Percentiles rank a stretch among this genome's conserved stretches.
Conservation (phyloP, 2,329 filamentous ascomycete species). For the Penicillium verrucosum region DNA sequence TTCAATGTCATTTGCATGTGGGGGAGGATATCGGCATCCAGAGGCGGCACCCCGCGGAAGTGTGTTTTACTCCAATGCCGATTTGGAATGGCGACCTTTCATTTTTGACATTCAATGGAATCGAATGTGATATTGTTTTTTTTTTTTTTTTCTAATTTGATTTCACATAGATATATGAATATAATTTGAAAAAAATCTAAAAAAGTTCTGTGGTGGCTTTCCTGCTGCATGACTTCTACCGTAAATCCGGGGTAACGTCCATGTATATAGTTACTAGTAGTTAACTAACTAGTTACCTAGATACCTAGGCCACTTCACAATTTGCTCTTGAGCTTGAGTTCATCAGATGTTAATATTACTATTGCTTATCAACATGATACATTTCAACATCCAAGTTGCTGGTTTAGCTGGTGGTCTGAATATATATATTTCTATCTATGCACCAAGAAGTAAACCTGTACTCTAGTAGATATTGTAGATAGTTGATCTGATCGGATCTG, state of each 20-base stretch:
- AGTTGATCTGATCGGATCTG: not conserved
- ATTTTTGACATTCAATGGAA: not conserved
- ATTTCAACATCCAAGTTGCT: not conserved
- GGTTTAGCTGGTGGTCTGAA: not conserved
- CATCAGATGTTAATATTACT: not conserved
- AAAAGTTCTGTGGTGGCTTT: too few relatives aligned
- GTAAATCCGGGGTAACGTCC: not conserved
- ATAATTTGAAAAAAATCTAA: not conserved
- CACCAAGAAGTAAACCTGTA: not conserved
- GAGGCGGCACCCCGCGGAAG: constrained; percentile 17
- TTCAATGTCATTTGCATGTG: constrained; percentile 12
- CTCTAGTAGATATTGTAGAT: not conserved
- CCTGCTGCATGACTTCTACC: not conserved
- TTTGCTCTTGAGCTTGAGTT: not conserved
- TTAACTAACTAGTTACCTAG: too few relatives aligned
- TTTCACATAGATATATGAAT: not conserved
- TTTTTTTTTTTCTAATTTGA: not conserved
- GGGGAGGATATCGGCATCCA: constrained; percentile 20
- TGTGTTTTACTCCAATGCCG: constrained; percentile 2
- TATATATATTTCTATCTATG: not conserved
- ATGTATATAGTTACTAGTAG: too few relatives aligned
- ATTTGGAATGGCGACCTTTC: not conserved
- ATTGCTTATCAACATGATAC: not conserved
- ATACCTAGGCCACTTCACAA: not conserved
- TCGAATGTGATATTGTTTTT: not conserved